Evolutionary conservation across 2,329 filamentous ascomycete species (phyloP), one percentile per base, ranked within the genome.

Genomic region (Penicillium occitanis): DNA sequence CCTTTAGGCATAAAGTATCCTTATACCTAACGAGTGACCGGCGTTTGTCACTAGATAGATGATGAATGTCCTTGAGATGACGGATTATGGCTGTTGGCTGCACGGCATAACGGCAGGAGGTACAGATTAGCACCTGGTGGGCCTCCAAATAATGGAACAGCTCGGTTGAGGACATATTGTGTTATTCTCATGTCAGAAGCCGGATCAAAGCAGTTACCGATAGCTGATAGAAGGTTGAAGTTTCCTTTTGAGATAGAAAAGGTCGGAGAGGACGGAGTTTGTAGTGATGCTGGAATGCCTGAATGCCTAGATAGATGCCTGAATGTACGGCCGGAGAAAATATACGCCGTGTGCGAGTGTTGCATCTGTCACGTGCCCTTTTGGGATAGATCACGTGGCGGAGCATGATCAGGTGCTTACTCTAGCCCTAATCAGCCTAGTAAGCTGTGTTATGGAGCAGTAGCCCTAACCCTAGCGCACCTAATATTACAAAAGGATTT

Each of bases 1-100:
- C 19, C 8, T 37, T 37, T 5, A 65, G 30, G 14, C 8, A 13
- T 67, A 11, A 70, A 68, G 5, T 44, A 17, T 61, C 19, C 8
- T 61, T 64, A 37, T 67, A 71, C 5, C 61, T 55, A 40, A 67
- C 22, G 44, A 67, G 70, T 8, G 63, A 53, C 13, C 64, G 67
- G 10, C 71, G 69, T 6, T 37, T 33, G 10, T 48, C 35, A 14
- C 68, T 68, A 33, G 63, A 58, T 19, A 75, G 63, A 44, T 69
- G 67, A 55, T 75, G 73, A 35, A 75, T 73, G 25, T 75, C 74
- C 44, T 75, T 75, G 22, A 75, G 65, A 63, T 75, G 73, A 8
- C 74, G 71, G n/a, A 57, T 19, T 5, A 75, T 60, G 5, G 70
- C 74, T 2, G 61, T 63, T 10, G 71, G 72, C 58, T 73, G 71